These are phyloP conservation scores for Hibiscus mutabilis DNA, from an alignment of 345 rosid species.

Conservation along the genomic window DNA sequence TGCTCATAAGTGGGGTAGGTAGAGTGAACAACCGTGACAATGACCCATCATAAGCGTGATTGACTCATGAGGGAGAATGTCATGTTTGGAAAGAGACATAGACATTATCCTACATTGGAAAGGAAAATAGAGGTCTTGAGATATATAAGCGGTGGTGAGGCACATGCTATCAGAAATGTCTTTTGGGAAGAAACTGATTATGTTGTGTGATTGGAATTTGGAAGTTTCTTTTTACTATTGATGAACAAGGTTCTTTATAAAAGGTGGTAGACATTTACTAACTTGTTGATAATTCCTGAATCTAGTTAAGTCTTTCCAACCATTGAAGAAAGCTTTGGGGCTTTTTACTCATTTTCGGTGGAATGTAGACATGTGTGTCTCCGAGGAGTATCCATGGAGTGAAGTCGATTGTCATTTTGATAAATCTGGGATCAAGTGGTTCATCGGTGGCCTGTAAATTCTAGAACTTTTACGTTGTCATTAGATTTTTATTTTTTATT, in stretches of 20 bases:
- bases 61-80: too few relatives aligned
- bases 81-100: too few relatives aligned
- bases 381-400: constrained; percentile 95
- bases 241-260: neutral
- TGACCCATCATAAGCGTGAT: too few relatives aligned
- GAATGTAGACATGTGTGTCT: constrained; percentile 99
- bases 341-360: constrained; percentile 91
- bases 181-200: neutral
- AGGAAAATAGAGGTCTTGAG: too few relatives aligned
- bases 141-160: too few relatives aligned
- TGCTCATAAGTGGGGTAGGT: too few relatives aligned
- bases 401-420: constrained; percentile 82
- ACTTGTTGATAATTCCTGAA: constrained; percentile 19
- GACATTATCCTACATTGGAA: too few relatives aligned
- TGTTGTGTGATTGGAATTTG: neutral
- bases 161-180: too few relatives aligned
- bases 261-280: constrained; percentile 9
- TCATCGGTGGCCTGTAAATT: constrained; percentile 90
- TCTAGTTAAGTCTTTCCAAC: constrained; percentile 67
- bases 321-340: constrained; percentile 56
- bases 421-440: constrained; percentile 62
- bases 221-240: neutral
- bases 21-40: too few relatives aligned
- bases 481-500: constrained; percentile 5
- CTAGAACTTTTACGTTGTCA: constrained; percentile 22